Base-by-base conservation (phyloP, 805 yeast species). In the Debaryomyces tyrocola region DNA sequence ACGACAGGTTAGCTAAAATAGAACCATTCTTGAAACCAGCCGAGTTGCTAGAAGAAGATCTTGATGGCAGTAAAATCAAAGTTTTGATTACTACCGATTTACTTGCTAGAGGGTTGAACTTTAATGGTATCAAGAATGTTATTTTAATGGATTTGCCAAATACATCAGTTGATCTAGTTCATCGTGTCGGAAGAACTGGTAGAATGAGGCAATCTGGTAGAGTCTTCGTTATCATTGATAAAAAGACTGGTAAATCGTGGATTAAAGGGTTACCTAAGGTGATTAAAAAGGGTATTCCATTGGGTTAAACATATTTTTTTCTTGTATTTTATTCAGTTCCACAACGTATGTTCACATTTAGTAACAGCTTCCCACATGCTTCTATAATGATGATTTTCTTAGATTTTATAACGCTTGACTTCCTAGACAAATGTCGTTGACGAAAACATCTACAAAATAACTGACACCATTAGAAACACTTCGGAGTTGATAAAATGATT, bases 171-270 rank as follows among this genome's bases (percentile, higher is more conserved):
- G 98, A 92, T 65, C 72, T 92, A 49, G 82, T 92, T 17, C 98
- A 92, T 63, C 74, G 99, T 50, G 85, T 89, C 1, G 99, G 99
- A 1, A 80, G 99, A 67, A 92, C 97, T 0, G 97, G 97, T 2
- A 73, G 99, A 62, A 84, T 91, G 87, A 87, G 86, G 38, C 90
- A 85, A 58, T 76, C 85, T 33, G 99, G 99, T 11, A 77, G 96
- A 50, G 97, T 89, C 1, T 85, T 90, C 51, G 71, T 94, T 58
- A 80, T 92, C 43, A 84, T 85, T 21, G 85, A 84, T 50, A 83
- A 83, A 51, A 85, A 82, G 50, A 66, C 75, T 41, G 75, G 79
- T n/a, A 84, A 85, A 55, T 76, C 87, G 4, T 90, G 95, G 90
- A 84, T 90, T 21, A 84, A 82, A 57, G 96, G 94, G 2, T 71